Conservation (phyloP, 2,329 filamentous ascomycete genomes). For the Phaeosphaeriaceae sp. region DNA sequence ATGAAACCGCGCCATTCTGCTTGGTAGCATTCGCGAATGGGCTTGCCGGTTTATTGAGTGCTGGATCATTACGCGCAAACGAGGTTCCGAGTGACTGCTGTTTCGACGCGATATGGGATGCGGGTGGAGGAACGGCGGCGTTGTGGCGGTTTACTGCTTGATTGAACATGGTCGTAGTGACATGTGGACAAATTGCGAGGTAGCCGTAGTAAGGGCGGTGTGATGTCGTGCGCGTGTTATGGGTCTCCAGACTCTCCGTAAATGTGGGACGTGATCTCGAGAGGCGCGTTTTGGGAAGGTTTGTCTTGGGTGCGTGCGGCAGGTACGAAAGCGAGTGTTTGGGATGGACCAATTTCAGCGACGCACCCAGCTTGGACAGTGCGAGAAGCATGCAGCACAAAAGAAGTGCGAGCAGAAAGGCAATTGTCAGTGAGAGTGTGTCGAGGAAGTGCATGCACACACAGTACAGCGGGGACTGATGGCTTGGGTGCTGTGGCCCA, state of each 20-base stretch:
- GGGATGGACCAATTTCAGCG: slow-evolving; percentile 38
- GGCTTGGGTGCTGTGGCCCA: slow-evolving; percentile 9
- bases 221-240: slow-evolving; percentile 1
- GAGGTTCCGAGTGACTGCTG: slow-evolving; percentile 48
- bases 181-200: slow-evolving; percentile 24
- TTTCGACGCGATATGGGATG: slow-evolving; percentile 29
- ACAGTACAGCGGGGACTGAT: slow-evolving; percentile 23
- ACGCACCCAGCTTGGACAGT: slow-evolving; percentile 38
- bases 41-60: slow-evolving; percentile 36
- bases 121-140: slow-evolving; percentile 34
- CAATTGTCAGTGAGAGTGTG: slow-evolving; percentile 28
- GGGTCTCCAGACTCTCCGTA: neutral
- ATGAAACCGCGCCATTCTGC: slow-evolving; percentile 20
- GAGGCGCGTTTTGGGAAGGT: slow-evolving; percentile 26
- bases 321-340: slow-evolving; percentile 28
- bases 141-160: slow-evolving; percentile 51
- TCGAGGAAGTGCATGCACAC: slow-evolving; percentile 31
- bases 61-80: slow-evolving; percentile 46
- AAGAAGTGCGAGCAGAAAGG: slow-evolving; percentile 31
- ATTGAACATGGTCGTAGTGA: slow-evolving; percentile 46
- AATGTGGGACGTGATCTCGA: slow-evolving; percentile 12
- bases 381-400: slow-evolving; percentile 50
- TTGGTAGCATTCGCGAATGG: slow-evolving; percentile 45
- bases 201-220: slow-evolving; percentile 20
- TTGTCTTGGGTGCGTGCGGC: slow-evolving; percentile 23